Evolutionary conservation across 2,329 filamentous ascomycete species (phyloP), one percentile per base, ranked within the genome.

Genomic region (Dactylellina cionopaga): DNA sequence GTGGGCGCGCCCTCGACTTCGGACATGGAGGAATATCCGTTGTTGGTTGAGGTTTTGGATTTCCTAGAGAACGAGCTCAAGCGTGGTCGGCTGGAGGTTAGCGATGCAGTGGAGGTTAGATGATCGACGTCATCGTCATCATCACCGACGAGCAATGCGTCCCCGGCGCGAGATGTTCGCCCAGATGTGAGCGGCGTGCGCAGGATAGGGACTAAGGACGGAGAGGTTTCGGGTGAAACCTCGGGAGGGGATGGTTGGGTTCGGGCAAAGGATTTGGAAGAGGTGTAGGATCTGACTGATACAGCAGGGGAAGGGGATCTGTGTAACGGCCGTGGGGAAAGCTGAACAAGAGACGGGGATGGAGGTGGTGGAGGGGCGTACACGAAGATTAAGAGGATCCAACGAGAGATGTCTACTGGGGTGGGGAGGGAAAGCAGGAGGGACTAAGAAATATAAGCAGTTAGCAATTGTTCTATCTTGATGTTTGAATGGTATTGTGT

Each of bases 311-410:
- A 71, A 37, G 66, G 66, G 66, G 66, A 64, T 27, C 66, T 51
- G 58, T 71, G 58, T 22, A 71, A 58, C 37, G 66, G 66, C 22
- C 66, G 58, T 24, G 66, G 66, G 66, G 66, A 71, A 44, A 71
- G 66, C n/a, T 71, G 52, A 51, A 71, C 66, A 37, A 71, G 66
- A 41, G 66, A 71, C 13, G 66, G 66, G 52, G 66, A 71, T 49
- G 66, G 58, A 58, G 66, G 66, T 71, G 66, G 66, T 71, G 66
- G 66, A 71, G 66, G 66, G 58, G 66, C 66, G 66, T 71, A 71
- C 66, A 71, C 66, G 66, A 71, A 71, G 66, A 71, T 71, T 71
- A 71, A 64, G 58, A 71, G 59, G 58, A 71, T 71, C 66, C 66
- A 71, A 24, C 66, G 66, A 43, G 66, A 71, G 31, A 71, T 71